A percentile compares a stretch with the other conserved stretches of the same genome.
phyloP scores from a whole-genome alignment of 2,329 filamentous ascomycete genomes.

The Cercospora sesami region DNA sequence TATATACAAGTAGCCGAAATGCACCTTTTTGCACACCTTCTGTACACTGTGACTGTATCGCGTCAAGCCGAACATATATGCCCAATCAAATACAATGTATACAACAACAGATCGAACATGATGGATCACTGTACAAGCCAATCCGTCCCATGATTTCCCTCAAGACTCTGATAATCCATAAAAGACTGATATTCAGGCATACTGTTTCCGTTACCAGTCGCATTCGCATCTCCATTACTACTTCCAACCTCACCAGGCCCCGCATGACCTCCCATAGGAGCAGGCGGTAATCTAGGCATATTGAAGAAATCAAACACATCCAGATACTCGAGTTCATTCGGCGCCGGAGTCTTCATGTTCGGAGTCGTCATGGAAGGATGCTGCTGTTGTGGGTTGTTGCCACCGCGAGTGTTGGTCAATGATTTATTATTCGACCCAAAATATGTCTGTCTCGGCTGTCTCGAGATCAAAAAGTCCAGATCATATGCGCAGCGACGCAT shows the following conservation, averaged over 20 bases:
- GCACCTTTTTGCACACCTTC: too few species aligned
- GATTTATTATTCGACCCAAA: slow-evolving; percentile 20
- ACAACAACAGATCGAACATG: background rate
- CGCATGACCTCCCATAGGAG: slow-evolving; percentile 28
- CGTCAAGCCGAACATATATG: too few species aligned
- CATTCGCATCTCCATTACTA: slow-evolving; percentile 30
- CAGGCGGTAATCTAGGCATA: slow-evolving; percentile 68
- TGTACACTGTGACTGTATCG: too few species aligned
- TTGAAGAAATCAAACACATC: slow-evolving; percentile 97
- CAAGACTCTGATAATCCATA: slow-evolving; percentile 30
- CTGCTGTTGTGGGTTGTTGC: background rate
- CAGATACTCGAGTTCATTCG: slow-evolving; percentile 84
- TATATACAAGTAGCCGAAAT: too few species aligned
- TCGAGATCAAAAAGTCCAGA: slow-evolving; percentile 82
- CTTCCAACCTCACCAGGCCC: slow-evolving; percentile 33
- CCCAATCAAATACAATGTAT: too few species aligned
- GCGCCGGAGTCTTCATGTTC: slow-evolving; percentile 55
- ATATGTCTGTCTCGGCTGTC: slow-evolving; percentile 63
- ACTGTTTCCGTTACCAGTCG: slow-evolving; percentile 26
- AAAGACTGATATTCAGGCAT: slow-evolving; percentile 28
- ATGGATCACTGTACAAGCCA: slow-evolving; percentile 25
- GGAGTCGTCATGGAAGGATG: slow-evolving; percentile 33
- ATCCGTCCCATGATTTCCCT: slow-evolving; percentile 24
- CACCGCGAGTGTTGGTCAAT: background rate
- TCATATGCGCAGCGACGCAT: slow-evolving; percentile 91